Percentiles rank a stretch among this genome's conserved stretches.
Conservation (phyloP, 1,139 yeast genomes). For the Kazachstania sp. region DNA sequence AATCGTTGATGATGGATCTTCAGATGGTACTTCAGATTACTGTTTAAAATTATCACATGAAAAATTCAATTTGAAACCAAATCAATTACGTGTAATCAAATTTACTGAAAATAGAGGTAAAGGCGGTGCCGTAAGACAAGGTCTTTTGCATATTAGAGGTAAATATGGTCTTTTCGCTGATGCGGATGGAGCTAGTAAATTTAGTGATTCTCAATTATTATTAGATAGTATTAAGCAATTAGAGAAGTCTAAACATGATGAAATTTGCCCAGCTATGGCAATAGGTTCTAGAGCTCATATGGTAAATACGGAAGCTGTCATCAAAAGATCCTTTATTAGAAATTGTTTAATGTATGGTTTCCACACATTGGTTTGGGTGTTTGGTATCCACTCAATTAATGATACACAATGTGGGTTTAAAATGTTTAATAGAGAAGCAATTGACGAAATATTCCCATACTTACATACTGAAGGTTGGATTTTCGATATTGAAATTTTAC, state of each 20-base stretch:
- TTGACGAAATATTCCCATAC: constrained; percentile 63
- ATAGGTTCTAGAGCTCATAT: constrained; percentile 95
- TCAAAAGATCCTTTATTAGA: constrained; percentile 77
- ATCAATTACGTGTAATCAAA: constrained; percentile 58
- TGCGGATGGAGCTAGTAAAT: constrained; percentile 94
- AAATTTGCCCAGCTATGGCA: constrained; percentile 47
- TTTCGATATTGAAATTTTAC: constrained; percentile 85
- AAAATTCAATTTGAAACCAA: constrained; percentile 43
- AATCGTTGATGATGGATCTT: constrained; percentile 87
- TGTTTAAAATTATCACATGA: constrained; percentile 59
- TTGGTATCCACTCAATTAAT: constrained; percentile 77
- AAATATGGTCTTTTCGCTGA: constrained; percentile 77
- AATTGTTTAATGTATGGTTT: constrained; percentile 90
- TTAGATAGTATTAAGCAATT: constrained; percentile 37
- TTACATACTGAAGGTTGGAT: constrained; percentile 99
- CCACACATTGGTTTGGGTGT: constrained; percentile 74
- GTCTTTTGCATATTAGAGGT: constrained; percentile 71
- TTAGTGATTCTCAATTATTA: constrained; percentile 57
- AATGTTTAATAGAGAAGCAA: constrained; percentile 67
- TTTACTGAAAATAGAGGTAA: constrained; percentile 78
- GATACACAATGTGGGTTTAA: constrained; percentile 99
- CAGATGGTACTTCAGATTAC: constrained; percentile 66
- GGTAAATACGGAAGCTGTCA: constrained; percentile 95
- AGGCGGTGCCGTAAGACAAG: constrained; percentile 98
- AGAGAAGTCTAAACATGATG: constrained; percentile 9